Evolutionary conservation across 164 flowering plant genomes (phyloP), one percentile per base, ranked within the genome.

Genomic region (Houttuynia cordata): DNA sequence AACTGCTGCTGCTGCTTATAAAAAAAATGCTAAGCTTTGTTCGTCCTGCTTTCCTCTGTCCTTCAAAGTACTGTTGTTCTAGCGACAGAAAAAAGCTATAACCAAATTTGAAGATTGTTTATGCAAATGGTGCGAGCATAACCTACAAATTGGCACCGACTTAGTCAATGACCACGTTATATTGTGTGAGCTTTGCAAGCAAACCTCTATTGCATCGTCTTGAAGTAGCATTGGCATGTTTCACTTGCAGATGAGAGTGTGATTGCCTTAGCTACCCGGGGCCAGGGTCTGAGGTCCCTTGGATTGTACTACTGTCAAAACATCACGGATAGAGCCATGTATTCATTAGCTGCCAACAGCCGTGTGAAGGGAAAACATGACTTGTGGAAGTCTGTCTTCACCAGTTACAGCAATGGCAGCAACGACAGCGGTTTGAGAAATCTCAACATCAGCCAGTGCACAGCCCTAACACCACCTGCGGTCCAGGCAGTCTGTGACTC

Each of bases 391-490:
- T 71, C 87, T 12, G 70, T 74, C 62, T 78, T 80, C 65, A 77
- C 66, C 62, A 64, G 51, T 25, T 63, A 52, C 64, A 42, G 59
- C 67, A 77, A 68, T 61, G 60, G 51, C 40, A 59, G 45, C 64
- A 30, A 47, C 0, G 92, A 87, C 47, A 88, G 80, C 66, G 98
- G 98, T 49, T 84, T 93, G 22, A 76, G 64, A 75, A 90, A 81
- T 71, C 92, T 93, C 23, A 93, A 93, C 71, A 86, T 93, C 53
- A 87, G 98, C 78, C 98, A 93, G 67, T 93, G 98, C 80, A 93
- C 96, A 0, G 90, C 92, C 10, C 88, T 93, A 40, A 93, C 98
- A 0, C 94, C 98, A 23, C 80, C 88, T 10, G 98, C 98, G 15
- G 98, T 92, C 25, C 98, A 92, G 73, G 98, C 96, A 13, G 75